Evolutionary conservation across 163 green algal genomes (phyloP), one percentile per base, ranked within the genome.

Genomic region (Chloromonas sp.): DNA sequence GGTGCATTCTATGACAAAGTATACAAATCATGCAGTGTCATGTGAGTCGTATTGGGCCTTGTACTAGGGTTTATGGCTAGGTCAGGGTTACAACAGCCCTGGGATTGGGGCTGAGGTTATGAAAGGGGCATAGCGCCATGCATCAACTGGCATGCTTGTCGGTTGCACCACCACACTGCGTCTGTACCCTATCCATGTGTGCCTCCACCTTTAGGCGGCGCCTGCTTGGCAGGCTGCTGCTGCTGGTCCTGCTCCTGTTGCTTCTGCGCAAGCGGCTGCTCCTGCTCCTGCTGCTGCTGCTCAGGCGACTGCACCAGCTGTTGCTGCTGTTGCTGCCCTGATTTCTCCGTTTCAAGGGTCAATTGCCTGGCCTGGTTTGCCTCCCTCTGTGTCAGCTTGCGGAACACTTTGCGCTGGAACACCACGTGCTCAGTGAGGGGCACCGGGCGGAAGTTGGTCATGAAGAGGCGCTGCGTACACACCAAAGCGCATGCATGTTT

Each of bases 341-440:
- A 60, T 36, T 71, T 79, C 77, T 70, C 61, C 60, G 61, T 58
- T 3, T 71, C 70, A 70, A 80, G 5, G 62, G 13, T 58, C 14
- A 36, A 36, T 36, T 36, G 36, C 36, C 36, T 36, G 36, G 36
- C 36, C 36, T 36, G 36, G 36, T 36, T 74, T 58, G n/a, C 14
- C 36, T 83, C 58, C 36, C 62, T 61, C 78, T 77, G 66, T 13
- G 70, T 79, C 1, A 59, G 57, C 82, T 94, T 91, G 36, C 87
- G 83, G 81, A 88, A 96, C 60, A 96, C 90, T 1, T 78, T 86
- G 8, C 88, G 87, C 36, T 88, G 71, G 77, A 96, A 95, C 61
- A 97, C 93, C 5, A 90, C 92, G 60, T 96, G 87, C 91, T 97
- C 93, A 0, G 89, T 92, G 0, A 97, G 91, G 1, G 92, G 88